Percentiles rank a stretch among this genome's conserved stretches.
Evolutionary conservation across 2,329 filamentous ascomycete genomes (phyloP).

Genomic region (Exophiala viscosa): DNA sequence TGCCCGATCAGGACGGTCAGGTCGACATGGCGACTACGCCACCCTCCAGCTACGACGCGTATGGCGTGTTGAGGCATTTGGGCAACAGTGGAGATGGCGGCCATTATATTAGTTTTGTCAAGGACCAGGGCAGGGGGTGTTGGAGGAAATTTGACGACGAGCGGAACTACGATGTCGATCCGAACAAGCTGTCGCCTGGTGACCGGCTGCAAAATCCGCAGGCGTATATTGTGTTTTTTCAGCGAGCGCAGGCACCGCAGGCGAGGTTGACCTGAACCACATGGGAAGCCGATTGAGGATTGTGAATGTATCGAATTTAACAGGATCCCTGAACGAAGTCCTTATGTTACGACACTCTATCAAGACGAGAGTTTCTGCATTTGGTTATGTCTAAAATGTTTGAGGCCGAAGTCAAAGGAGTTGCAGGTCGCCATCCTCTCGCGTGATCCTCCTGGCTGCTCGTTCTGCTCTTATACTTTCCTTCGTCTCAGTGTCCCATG

Average conservation of each 20-base stretch:
- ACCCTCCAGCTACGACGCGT: slow-evolving; percentile 77
- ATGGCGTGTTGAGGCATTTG: slow-evolving; percentile 75
- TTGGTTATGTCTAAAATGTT: too few relatives aligned
- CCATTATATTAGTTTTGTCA: slow-evolving; percentile 74
- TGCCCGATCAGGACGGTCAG: slow-evolving; percentile 30
- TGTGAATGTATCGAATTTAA: too few relatives aligned
- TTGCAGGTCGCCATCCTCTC: too few relatives aligned
- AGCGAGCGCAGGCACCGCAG: slow-evolving; percentile 41
- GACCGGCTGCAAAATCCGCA: slow-evolving; percentile 59
- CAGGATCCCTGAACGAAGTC: too few relatives aligned
- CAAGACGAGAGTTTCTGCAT: too few relatives aligned
- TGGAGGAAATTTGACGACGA: slow-evolving; percentile 63
- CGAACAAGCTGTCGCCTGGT: slow-evolving; percentile 46
- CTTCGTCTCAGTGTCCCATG: too few relatives aligned
- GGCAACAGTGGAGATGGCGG: slow-evolving; percentile 66
- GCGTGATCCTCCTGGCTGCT: too few relatives aligned
- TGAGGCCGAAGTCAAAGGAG: too few relatives aligned
- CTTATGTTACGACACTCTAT: too few relatives aligned
- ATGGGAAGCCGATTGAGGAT: too few relatives aligned
- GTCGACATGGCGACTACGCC: slow-evolving; percentile 36
- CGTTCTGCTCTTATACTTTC: too few relatives aligned
- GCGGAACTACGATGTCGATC: slow-evolving; percentile 54
- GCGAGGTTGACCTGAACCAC: too few relatives aligned
- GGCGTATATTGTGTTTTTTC: slow-evolving; percentile 65
- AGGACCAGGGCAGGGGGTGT: slow-evolving; percentile 54